Base-by-base conservation (phyloP, 148 eudicot genomes). In the Salicornia ramosissima region DNA sequence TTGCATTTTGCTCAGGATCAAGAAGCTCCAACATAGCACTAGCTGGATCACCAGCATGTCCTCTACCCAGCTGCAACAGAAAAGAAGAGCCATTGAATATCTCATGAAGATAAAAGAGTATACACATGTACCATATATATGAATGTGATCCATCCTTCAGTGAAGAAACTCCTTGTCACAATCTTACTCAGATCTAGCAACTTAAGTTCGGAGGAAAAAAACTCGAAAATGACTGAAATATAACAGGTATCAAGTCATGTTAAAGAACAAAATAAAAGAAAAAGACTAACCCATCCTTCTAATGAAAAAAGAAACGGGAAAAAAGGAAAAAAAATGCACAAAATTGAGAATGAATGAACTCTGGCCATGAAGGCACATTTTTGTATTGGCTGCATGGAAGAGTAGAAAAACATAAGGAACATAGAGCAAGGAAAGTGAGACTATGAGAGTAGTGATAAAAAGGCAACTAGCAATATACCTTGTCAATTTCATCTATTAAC, bases 11-110 rank as follows among this genome's bases (percentile, higher is more conserved):
- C 82, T 94, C 99, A 22, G 99, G 99, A 71, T 94, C 97, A 74
- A 94, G 99, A 62, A 94, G 96, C 79, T 94, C 99, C 79, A 94
- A 82, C 97, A 94, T 90, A 75, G 99, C 99, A 88, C 99, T 94
- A 34, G 99, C 99, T 36, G 99, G 99, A 82, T 94, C 99, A 64
- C 97, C 99, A 43, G 97, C 86, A 82, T 94, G 93, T 67, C 97
- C 99, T 62, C 90, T 86, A 77, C 97, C 99, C 81, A 90, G 77
- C 99, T 93, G 92, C 70, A 67, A 81, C 16, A 13, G 45, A 50
- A 69, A 21, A 16, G 54, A 40, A 67, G 68, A 45, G 28, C 40
- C 26, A 15, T n/a, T 64, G 43, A 74, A 69, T 69, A 63, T 18
- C 18, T 63, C 45, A n/a, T 21, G 28, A 63, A 10, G 28, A 36